phyloP scores from a whole-genome alignment of 1,139 yeast genomes.

The Saccharomyces hybrid region DNA sequence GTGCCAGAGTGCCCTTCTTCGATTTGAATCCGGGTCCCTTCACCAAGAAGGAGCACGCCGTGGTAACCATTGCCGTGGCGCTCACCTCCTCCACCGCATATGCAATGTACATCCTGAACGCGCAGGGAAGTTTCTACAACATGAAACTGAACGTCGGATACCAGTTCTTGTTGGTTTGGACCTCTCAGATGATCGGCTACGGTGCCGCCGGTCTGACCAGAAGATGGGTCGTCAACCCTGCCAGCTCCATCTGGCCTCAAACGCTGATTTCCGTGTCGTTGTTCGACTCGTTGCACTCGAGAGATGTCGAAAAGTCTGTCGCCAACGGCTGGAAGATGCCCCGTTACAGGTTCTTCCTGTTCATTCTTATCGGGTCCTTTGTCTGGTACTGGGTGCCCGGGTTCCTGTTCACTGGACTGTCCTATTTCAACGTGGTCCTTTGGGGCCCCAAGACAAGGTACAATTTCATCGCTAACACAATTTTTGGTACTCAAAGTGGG shows the following conservation, averaged over 20 bases:
- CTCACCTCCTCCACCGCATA: conserved; percentile 46
- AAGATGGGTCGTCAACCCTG: conserved; percentile 35
- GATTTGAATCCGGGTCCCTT: conserved; percentile 48
- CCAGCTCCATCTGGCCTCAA: conserved; percentile 37
- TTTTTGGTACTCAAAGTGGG: conserved; percentile 47
- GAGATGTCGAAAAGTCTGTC: conserved; percentile 25
- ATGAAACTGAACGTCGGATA: conserved; percentile 36
- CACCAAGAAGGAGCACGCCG: conserved; percentile 54
- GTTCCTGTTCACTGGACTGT: conserved; percentile 44
- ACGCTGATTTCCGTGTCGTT: conserved; percentile 34
- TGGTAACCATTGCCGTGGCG: conserved; percentile 45
- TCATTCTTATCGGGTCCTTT: conserved; percentile 37
- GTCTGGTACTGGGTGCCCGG: conserved; percentile 54
- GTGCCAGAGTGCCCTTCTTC: conserved; percentile 24
- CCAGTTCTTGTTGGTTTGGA: conserved; percentile 43
- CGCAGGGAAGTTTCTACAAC: conserved; percentile 45
- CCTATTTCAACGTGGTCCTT: conserved; percentile 44
- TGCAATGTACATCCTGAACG: conserved; percentile 51
- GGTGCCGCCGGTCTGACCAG: conserved; percentile 47
- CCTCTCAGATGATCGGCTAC: conserved; percentile 51
- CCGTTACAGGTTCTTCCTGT: conserved; percentile 41
- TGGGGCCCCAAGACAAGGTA: conserved; percentile 39
- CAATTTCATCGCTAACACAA: conserved; percentile 41
- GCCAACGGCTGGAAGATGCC: conserved; percentile 41
- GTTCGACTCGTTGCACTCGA: conserved; percentile 35